Evolutionary conservation across 305 asterid species (phyloP).

Genomic region (Rubia tinctorum): DNA sequence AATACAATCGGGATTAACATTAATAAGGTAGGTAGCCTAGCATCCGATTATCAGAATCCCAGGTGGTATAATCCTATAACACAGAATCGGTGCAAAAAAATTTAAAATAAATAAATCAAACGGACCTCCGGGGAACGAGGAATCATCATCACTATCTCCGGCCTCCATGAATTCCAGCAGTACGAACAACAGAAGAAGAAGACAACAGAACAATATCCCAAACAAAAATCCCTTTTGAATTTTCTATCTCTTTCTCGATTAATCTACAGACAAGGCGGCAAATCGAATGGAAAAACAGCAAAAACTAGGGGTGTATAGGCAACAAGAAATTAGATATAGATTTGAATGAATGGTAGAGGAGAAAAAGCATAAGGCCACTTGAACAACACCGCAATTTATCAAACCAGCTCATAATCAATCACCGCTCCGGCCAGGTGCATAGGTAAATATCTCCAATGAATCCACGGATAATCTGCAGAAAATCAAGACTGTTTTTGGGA

Average conservation of each 20-base stretch:
- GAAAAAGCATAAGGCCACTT: constrained; percentile 74
- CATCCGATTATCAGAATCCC: not conserved
- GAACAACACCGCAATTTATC: constrained; percentile 68
- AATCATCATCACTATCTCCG: constrained; percentile 40
- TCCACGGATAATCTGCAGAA: not conserved
- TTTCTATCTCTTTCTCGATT: not conserved
- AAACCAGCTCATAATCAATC: constrained; percentile 71
- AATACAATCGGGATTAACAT: not conserved
- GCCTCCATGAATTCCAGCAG: constrained; percentile 42
- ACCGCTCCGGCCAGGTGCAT: constrained; percentile 23
- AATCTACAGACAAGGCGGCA: not conserved
- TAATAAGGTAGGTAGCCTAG: not conserved
- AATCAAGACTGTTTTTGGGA: not conserved
- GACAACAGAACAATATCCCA: not conserved
- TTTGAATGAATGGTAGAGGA: constrained; percentile 50
- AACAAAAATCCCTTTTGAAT: not conserved
- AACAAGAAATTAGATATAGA: constrained; percentile 41
- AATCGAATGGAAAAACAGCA: not conserved
- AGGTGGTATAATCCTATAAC: not conserved
- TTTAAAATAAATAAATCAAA: too few relatives aligned
- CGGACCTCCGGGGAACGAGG: constrained; percentile 51
- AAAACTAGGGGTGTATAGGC: constrained; percentile 79
- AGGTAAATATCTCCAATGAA: constrained; percentile 1
- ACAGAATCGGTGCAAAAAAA: constrained; percentile 6
- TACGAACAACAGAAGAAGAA: constrained; percentile 7